Evolutionary conservation across 2,329 filamentous ascomycete species (phyloP).

Genomic region (Hymenoscyphus linearis): DNA sequence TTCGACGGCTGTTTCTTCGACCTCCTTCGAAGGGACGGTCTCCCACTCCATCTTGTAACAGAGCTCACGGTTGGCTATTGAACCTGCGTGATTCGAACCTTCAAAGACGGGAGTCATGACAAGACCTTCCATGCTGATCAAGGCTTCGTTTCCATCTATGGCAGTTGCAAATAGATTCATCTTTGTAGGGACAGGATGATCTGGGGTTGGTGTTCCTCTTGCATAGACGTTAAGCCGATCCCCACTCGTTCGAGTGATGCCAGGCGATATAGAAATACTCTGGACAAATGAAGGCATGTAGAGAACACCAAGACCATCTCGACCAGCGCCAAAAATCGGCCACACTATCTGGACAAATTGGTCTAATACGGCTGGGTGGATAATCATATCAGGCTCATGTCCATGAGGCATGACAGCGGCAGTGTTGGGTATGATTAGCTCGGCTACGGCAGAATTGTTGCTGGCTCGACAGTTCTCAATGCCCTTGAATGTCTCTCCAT

Average conservation of each 20-base stretch:
- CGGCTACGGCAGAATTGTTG: conserved; percentile 29
- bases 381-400: conserved; percentile 39
- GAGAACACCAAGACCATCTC: conserved; percentile 32
- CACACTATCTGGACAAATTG: conserved; percentile 38
- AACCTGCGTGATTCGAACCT: conserved; percentile 26
- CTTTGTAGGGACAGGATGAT: conserved; percentile 34
- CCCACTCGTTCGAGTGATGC: conserved; percentile 30
- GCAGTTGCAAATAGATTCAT: conserved; percentile 35
- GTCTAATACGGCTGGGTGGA: conserved; percentile 45
- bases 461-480: conserved; percentile 42
- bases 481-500: conserved; percentile 48
- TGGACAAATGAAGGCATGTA: conserved; percentile 41
- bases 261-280: conserved; percentile 34
- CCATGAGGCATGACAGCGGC: conserved; percentile 40
- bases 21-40: conserved; percentile 20
- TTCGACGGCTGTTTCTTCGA: background rate
- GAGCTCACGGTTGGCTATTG: conserved; percentile 34
- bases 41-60: conserved; percentile 46
- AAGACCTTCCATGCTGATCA: conserved; percentile 36
- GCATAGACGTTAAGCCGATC: conserved; percentile 35
- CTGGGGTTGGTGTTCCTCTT: conserved; percentile 29
- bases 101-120: conserved; percentile 39
- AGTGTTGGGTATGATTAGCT: conserved; percentile 40
- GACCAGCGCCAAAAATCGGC: conserved; percentile 35
- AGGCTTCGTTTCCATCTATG: conserved; percentile 28